These are phyloP conservation scores for Calonectria henricotiae DNA, from an alignment of 2,329 filamentous ascomycete species.

Conservation along the genomic window DNA sequence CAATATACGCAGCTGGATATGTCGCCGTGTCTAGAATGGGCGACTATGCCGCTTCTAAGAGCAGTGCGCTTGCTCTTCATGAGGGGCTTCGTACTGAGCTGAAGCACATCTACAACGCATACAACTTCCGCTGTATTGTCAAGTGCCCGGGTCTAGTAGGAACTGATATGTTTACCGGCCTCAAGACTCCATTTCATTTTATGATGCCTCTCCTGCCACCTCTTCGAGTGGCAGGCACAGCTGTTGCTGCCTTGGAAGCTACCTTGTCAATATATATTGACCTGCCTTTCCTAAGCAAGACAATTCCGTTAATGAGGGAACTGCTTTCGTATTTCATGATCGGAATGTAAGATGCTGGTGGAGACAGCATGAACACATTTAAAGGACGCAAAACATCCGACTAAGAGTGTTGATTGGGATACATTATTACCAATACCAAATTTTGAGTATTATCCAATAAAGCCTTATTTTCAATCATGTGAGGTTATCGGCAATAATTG, in stretches of 20 bases:
- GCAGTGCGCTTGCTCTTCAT: not conserved
- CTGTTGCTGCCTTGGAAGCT: not conserved
- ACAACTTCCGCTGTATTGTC: conserved; percentile 2
- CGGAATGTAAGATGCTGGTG: not conserved
- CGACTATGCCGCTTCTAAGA: conserved; percentile 6
- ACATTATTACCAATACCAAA: not conserved
- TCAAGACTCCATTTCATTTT: not conserved
- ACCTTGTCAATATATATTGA: not conserved
- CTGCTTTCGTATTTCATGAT: not conserved
- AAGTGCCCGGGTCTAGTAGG: not conserved
- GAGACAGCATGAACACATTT: not conserved
- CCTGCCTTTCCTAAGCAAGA: not conserved
- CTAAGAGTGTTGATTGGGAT: not conserved
- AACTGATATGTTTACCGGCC: not conserved
- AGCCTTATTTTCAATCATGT: no score
- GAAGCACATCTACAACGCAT: conserved; percentile 14
- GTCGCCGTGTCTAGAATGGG: not conserved
- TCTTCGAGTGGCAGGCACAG: not conserved
- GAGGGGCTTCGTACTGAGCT: conserved; percentile 2
- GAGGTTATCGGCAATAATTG: no score
- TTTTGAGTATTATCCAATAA: not conserved
- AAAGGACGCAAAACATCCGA: not conserved
- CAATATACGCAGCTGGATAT: not conserved
- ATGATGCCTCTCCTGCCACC: not conserved
- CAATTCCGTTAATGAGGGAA: not conserved